These are phyloP conservation scores for Biancaea sappan DNA, from an alignment of 306 rosid genomes.

Conservation along the genomic window DNA sequence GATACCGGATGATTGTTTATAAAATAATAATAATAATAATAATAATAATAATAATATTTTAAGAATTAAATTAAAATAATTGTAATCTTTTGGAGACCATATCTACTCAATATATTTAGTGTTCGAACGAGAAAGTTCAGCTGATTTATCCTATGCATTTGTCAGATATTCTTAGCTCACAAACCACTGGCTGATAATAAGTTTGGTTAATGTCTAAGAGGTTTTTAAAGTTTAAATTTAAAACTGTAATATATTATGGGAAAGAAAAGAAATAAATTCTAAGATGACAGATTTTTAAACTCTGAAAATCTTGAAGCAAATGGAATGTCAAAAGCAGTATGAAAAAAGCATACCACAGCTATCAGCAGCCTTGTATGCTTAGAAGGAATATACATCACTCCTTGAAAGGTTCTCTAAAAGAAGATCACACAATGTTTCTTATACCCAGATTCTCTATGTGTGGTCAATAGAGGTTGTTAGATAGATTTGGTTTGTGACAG, in stretches of 20 bases:
- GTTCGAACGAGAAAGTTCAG: not conserved
- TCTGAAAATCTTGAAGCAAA: conserved; percentile 5
- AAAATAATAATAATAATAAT: too few species aligned
- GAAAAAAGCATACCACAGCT: conserved; percentile 13
- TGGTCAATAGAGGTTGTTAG: conserved; percentile 17
- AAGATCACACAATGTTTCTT: not conserved
- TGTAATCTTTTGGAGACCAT: too few species aligned
- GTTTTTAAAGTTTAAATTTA: too few species aligned
- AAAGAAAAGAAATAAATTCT: too few species aligned
- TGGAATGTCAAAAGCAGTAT: not conserved
- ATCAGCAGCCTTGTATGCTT: conserved; percentile 25
- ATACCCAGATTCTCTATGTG: conserved; percentile 42
- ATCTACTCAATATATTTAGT: not conserved
- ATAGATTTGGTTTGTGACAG: not conserved
- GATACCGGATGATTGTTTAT: too few species aligned
- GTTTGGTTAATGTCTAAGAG: too few species aligned
- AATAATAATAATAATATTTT: too few species aligned
- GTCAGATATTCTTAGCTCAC: not conserved
- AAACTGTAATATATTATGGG: too few species aligned
- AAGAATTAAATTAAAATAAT: too few species aligned
- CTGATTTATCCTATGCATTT: not conserved
- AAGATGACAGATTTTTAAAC: too few species aligned
- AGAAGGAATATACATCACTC: conserved; percentile 20
- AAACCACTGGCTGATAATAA: too few species aligned
- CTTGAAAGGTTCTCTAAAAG: conserved; percentile 7